Base-by-base conservation (phyloP, 768 basidiomycete genomes). In the Kwoniella mangroviensis region DNA sequence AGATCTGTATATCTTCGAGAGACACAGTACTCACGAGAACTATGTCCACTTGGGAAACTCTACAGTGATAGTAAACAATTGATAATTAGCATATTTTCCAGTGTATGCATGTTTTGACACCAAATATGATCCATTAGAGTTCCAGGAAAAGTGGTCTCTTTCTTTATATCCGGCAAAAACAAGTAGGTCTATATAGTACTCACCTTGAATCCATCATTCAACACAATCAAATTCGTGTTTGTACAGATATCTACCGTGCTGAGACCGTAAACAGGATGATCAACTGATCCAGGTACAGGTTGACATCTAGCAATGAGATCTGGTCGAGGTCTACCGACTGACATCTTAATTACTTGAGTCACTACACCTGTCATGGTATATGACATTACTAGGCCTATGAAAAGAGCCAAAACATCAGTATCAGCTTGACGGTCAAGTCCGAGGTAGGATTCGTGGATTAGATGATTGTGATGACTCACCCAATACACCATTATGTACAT, bases 1-100 rank as follows among this genome's bases (percentile, higher is more conserved):
- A 28, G 6, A 2, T 28, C 28, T 28, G 3, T n/a, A n/a, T n/a
- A n/a, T 28, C 28, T 34, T 28, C 4, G 6, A 34, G 34, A 34
- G 34, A 28, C 28, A 1, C 0, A 43, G 13, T 21, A 84, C 90
- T 60, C 83, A 94, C 93, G 70, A 74, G 92, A 93, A 3, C 93
- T 90, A 83, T 97, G 94, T 0, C 95, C 95, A 64, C 92, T 93
- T 15, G 91, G 91, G 82, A 98, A 97, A 79, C 93, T 94, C 75
- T 80, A 54, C 21, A 13, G 3, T 11, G 24, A 34, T 2, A 60
- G 4, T 21, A 19, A 9, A 54, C 11, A 54, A 54, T 54, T 19
- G 53, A 21, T 54, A 1, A 34, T 34, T 22, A 45, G 41, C 64
- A 12, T 15, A 15, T 57, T 1, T 40, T 11, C 41, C 43, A 34